These are phyloP conservation scores for Kitagawia praeruptora DNA, from an alignment of 129 eudicot genomes.

Conservation along the genomic window DNA sequence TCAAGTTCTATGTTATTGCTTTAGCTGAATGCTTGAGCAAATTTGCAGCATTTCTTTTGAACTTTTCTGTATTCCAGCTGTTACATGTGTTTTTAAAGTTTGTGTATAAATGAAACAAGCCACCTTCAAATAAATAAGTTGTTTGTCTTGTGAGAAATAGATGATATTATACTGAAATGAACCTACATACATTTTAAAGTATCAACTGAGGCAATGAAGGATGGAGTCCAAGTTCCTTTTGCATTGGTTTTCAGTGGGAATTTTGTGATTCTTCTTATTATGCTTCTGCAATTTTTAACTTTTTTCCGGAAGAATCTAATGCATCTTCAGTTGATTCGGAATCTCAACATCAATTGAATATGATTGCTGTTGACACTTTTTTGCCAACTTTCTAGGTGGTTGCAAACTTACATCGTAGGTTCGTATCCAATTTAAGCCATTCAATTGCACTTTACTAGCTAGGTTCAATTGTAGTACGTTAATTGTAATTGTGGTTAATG, in stretches of 20 bases:
- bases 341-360: neutral
- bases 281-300: neutral
- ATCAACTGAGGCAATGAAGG: neutral
- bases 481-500: no score
- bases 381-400: no score
- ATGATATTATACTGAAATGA: constrained; percentile 4
- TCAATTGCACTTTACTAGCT: no score
- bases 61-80: neutral
- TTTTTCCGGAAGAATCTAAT: neutral
- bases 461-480: no score
- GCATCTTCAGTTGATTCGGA: neutral
- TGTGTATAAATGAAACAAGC: constrained; percentile 26
- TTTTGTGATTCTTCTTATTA: no score
- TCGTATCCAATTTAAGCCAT: no score
- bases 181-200: neutral
- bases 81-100: neutral
- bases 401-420: no score
- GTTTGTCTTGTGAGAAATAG: neutral
- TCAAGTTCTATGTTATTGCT: neutral
- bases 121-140: neutral
- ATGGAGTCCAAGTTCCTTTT: neutral
- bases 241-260: neutral
- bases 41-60: neutral
- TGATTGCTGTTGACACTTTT: no score
- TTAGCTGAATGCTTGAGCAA: neutral